Base-by-base conservation (phyloP, 371 early-diverging fungal species). In the Polyrhizophydium stewartii region DNA sequence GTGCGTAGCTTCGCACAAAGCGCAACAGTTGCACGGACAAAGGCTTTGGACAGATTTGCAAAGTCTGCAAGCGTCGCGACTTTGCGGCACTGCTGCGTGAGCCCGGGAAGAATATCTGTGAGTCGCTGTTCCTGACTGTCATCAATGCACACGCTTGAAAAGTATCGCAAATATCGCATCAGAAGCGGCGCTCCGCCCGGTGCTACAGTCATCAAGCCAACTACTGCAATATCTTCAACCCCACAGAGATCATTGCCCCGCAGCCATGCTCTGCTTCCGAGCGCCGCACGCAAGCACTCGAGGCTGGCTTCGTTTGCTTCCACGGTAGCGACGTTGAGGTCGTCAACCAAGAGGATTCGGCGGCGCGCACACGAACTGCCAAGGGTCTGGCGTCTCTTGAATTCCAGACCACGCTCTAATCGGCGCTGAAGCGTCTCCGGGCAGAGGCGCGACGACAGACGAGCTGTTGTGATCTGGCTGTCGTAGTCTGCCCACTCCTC, bases 261-360 rank as follows among this genome's bases (percentile, higher is more conserved):
- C 59, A 64, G 72, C 59, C 67, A 74, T 6, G 66, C 59, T 25
- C 61, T 55, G 1, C 43, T 47, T 46, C 60, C 69, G 31, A 66
- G 33, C 22, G 55, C 61, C 64, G 50, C 60, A 13, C 76, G 55
- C 33, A 63, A 40, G 12, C 63, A 24, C 51, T 76, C 76, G 24
- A 71, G 37, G 17, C 22, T 19, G 25, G 22, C 53, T 61, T 31
- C 50, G 45, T 41, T 51, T 52, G 51, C 59, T 63, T 12, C 13
- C 31, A 7, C 69, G 6, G 35, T 12, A 6, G n/a, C 10, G 16
- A 16, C 27, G 24, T 31, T 53, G 30, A 53, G 27, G 56, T 76
- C 76, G 52, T 76, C 76, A 22, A 76, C 53, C 37, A 75, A 64
- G 19, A 67, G 25, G 17, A 63, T 52, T n/a, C 59, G 55, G 2